A percentile compares a stretch with the other conserved stretches of the same genome.
Conservation (phyloP, 768 basidiomycete species). For the Hericium alpestre region DNA sequence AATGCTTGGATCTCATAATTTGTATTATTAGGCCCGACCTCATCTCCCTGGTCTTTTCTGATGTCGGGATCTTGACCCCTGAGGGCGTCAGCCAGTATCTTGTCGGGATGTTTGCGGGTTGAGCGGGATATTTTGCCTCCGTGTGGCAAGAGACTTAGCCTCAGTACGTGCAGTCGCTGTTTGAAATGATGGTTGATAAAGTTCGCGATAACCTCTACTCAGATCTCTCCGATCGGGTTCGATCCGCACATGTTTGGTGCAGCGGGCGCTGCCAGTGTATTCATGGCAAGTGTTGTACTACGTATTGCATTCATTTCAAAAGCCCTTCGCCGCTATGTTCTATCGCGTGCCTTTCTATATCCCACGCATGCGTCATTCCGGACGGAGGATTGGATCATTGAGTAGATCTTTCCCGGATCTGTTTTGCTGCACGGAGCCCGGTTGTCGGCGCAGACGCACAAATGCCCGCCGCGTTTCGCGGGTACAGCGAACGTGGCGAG, state of each 20-base stretch:
- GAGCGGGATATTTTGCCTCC: constrained; percentile 9
- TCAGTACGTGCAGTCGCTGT: background rate
- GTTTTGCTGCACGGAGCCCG: background rate
- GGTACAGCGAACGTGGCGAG: too few relatives aligned
- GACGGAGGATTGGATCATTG: background rate
- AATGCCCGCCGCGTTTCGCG: background rate
- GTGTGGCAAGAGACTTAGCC: background rate
- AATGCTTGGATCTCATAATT: constrained; percentile 9
- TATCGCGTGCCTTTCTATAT: background rate
- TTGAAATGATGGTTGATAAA: constrained; percentile 17
- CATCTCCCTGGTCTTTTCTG: constrained; percentile 88
- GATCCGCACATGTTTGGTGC: too few relatives aligned
- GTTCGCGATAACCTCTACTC: constrained; percentile 28
- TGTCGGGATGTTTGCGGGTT: constrained; percentile 88
- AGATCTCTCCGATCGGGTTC: constrained; percentile 11
- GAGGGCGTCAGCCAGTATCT: constrained; percentile 92
- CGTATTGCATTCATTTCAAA: constrained; percentile 8
- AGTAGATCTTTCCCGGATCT: background rate
- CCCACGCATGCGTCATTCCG: background rate
- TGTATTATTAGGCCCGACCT: constrained; percentile 61
- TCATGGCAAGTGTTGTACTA: constrained; percentile 7
- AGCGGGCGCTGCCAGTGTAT: too few relatives aligned
- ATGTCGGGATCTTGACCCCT: constrained; percentile 86
- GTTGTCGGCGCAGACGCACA: background rate
- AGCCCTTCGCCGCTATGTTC: background rate